phyloP scores from a whole-genome alignment of 2,329 filamentous ascomycete genomes.

The Trichoderma cornu-damae region DNA sequence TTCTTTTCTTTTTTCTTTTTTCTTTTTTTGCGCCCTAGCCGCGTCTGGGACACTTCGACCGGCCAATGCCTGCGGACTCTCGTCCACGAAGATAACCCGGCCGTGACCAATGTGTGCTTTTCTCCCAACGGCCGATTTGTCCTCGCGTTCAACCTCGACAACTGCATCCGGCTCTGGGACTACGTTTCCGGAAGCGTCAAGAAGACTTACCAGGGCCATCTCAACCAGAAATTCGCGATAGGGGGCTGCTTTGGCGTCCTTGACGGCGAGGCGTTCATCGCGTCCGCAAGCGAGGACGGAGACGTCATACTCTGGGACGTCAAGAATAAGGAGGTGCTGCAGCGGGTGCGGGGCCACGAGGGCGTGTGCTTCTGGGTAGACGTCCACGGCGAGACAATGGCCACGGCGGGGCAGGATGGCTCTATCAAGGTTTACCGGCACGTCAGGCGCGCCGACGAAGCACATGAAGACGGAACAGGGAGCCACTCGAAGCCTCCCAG shows the following conservation, averaged over 20 bases:
- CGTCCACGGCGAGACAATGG: conserved; percentile 51
- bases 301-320: conserved; percentile 87
- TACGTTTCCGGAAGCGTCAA: conserved; percentile 87
- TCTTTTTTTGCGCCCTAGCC: too few relatives aligned
- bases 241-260: conserved; percentile 71
- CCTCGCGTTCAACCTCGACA: conserved; percentile 86
- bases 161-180: conserved; percentile 87
- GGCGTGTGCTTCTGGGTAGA: conserved; percentile 64
- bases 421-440: conserved; percentile 47
- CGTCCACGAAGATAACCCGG: conserved; percentile 92
- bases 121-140: conserved; percentile 91
- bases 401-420: conserved; percentile 52
- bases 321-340: conserved; percentile 73
- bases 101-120: conserved; percentile 85
- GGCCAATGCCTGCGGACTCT: conserved; percentile 93
- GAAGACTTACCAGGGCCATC: conserved; percentile 95
- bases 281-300: conserved; percentile 83
- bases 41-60: conserved; percentile 93
- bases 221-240: conserved; percentile 79
- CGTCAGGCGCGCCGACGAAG: conserved; percentile 18
- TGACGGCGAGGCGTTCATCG: conserved; percentile 55
- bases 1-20: too few relatives aligned
- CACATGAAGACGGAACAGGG: conserved; percentile 21
- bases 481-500: conserved; percentile 33
- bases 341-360: conserved; percentile 52